phyloP scores from a whole-genome alignment of 331 rosid species.

The Pyracantha coccinea region DNA sequence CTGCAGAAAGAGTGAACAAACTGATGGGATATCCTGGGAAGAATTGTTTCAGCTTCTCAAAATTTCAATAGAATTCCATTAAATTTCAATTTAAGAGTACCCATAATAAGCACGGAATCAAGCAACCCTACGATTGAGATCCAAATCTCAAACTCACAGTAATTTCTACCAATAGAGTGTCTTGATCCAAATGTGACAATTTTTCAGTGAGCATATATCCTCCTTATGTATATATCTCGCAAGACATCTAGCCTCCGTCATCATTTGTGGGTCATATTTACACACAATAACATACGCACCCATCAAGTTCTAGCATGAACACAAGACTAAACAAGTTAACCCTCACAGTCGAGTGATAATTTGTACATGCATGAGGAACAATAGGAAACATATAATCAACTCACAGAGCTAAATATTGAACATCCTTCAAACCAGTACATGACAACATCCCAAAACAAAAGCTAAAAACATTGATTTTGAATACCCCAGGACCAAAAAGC shows the following conservation, averaged over 20 bases:
- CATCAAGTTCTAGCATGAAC: background rate
- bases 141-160: background rate
- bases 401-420: too few species aligned
- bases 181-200: background rate
- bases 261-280: background rate
- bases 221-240: background rate
- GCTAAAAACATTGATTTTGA: background rate
- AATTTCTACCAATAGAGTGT: background rate
- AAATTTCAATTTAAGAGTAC: background rate
- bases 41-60: background rate
- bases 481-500: background rate
- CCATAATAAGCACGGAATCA: background rate
- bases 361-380: too few species aligned
- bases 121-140: background rate
- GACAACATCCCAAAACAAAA: background rate
- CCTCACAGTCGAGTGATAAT: too few species aligned
- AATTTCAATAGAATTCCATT: background rate
- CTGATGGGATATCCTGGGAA: background rate
- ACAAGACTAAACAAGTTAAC: background rate
- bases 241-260: background rate
- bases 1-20: conserved; percentile 23
- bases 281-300: background rate
- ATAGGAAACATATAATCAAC: too few species aligned
- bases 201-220: background rate
- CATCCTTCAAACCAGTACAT: background rate